Conservation (phyloP, 2,329 filamentous ascomycete species). For the Scleromitrula shiraiana region DNA sequence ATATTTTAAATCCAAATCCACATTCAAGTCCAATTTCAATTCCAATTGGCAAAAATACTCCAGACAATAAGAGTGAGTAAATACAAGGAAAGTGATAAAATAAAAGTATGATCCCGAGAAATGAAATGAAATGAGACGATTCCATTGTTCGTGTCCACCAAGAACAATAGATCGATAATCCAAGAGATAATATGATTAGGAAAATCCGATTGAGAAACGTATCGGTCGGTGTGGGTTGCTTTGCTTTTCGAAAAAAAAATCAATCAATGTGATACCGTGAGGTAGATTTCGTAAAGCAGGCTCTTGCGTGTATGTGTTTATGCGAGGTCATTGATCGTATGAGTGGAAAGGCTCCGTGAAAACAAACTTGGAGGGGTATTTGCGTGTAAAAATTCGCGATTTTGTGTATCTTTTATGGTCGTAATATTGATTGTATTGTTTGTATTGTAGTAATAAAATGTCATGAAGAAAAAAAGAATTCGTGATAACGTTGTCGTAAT, state of each 20-base stretch:
- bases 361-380: slow-evolving; percentile 8
- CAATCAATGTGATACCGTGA: background rate
- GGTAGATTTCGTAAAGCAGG: no score
- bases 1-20: no score
- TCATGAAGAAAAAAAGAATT: slow-evolving; percentile 11
- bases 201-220: slow-evolving; percentile 4
- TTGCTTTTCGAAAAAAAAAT: background rate
- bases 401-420: background rate
- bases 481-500: slow-evolving; percentile 11
- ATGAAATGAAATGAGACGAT: background rate
- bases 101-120: no score
- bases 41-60: no score
- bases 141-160: background rate
- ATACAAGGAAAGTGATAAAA: no score
- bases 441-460: slow-evolving; percentile 3
- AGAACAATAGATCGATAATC: slow-evolving; percentile 1
- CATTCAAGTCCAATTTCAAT: no score
- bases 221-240: slow-evolving; percentile 7
- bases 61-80: no score
- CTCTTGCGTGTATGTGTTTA: background rate
- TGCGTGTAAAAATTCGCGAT: slow-evolving; percentile 1
- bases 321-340: slow-evolving; percentile 7
- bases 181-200: background rate
- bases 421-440: background rate
- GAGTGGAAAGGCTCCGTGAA: slow-evolving; percentile 3